phyloP scores from a whole-genome alignment of 805 yeast genomes.

The Debaryomyces prosopidis region DNA sequence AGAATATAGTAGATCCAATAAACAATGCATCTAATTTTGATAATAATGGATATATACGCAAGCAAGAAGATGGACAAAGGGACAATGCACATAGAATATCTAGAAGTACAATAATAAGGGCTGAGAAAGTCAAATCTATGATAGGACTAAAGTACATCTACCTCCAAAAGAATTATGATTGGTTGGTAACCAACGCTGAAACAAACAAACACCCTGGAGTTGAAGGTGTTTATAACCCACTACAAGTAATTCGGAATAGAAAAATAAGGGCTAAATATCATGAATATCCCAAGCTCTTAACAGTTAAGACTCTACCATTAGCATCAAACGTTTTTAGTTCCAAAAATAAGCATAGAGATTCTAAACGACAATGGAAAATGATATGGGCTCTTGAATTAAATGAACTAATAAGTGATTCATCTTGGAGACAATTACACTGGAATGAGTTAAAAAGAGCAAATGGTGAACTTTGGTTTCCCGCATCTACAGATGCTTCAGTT shows the following conservation, averaged over 20 bases:
- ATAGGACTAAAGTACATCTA: conserved; percentile 51
- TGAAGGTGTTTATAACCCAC: conserved; percentile 76
- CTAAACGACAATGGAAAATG: conserved; percentile 42
- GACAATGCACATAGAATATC: conserved; percentile 20
- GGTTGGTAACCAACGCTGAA: conserved; percentile 15
- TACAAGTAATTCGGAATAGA: conserved; percentile 79
- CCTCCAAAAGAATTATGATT: conserved; percentile 42
- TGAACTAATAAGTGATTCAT: conserved; percentile 56
- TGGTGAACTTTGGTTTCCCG: conserved; percentile 56
- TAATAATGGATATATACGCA: not conserved
- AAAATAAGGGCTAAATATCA: conserved; percentile 52
- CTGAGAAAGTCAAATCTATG: conserved; percentile 49
- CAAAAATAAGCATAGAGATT: conserved; percentile 18
- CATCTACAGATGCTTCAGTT: conserved; percentile 6
- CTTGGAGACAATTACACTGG: conserved; percentile 62
- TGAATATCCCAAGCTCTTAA: conserved; percentile 45
- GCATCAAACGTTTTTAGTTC: conserved; percentile 64
- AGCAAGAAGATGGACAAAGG: not conserved
- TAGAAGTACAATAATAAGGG: conserved; percentile 42
- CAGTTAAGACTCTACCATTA: conserved; percentile 53
- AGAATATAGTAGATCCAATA: conserved; percentile 37
- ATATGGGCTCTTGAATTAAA: conserved; percentile 66
- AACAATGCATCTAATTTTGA: conserved; percentile 5
- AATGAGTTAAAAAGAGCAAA: conserved; percentile 44
- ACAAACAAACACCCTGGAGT: conserved; percentile 43